These are phyloP conservation scores for Globisporangium mamillatum DNA, from an alignment of 352 stramenopile genomes.

Conservation along the genomic window DNA sequence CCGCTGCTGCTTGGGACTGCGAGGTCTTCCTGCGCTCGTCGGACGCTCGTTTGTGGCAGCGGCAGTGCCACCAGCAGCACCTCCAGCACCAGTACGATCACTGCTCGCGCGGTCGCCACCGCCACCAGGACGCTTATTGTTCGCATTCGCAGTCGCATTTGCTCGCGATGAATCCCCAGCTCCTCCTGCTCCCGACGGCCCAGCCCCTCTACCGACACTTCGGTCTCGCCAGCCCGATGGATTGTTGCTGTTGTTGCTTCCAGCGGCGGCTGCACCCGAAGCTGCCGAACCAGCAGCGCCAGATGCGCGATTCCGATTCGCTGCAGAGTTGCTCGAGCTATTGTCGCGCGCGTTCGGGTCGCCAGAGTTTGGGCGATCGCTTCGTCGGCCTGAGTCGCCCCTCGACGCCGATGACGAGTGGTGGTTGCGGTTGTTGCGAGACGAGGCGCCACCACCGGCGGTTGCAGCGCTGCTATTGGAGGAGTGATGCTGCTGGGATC, in stretches of 20 bases:
- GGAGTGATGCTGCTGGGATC: conserved; percentile 20
- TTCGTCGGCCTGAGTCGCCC: conserved; percentile 37
- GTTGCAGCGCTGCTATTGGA: conserved; percentile 13
- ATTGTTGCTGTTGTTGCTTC: conserved; percentile 11
- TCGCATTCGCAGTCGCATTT: background rate
- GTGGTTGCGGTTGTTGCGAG: conserved; percentile 47
- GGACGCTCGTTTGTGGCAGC: conserved; percentile 14
- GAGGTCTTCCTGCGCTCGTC: conserved; percentile 24
- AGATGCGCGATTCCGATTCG: conserved; percentile 8
- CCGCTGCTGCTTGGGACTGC: conserved; percentile 50
- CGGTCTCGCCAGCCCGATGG: conserved; percentile 37
- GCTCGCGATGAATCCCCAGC: conserved; percentile 13
- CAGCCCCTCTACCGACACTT: conserved; percentile 24
- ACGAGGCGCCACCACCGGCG: background rate
- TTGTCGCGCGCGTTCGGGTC: conserved; percentile 23
- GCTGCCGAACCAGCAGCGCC: background rate
- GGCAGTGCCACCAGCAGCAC: background rate
- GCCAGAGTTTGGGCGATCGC: conserved; percentile 34
- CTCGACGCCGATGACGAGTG: conserved; percentile 32
- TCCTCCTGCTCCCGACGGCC: background rate
- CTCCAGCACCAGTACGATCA: background rate
- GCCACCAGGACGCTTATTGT: conserved; percentile 13
- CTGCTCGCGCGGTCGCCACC: conserved; percentile 1
- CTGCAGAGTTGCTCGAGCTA: conserved; percentile 7
- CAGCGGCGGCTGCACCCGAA: background rate